A percentile compares a stretch with the other conserved stretches of the same genome.
Evolutionary conservation across 306 rosid species (phyloP).

Genomic region (Cucurbita moschata): DNA sequence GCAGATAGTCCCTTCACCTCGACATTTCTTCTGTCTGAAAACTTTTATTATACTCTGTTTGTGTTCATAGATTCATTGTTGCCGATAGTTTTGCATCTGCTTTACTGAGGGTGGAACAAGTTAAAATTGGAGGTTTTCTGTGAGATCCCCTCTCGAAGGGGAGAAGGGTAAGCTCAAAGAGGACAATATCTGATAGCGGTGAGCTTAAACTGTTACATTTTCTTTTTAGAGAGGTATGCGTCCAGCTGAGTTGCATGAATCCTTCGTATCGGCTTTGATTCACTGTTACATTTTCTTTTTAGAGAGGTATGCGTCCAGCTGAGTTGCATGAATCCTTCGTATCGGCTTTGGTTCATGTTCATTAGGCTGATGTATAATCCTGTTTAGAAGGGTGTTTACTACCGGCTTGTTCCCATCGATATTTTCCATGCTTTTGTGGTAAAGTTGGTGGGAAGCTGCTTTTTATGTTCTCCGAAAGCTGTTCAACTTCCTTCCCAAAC

Average conservation of each 20-base stretch:
- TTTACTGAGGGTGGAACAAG: neutral
- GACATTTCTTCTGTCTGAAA: neutral
- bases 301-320: too few relatives aligned
- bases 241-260: neutral
- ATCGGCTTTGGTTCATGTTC: neutral
- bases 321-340: neutral
- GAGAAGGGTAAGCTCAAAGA: too few relatives aligned
- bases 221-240: too few relatives aligned
- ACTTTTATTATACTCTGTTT: neutral
- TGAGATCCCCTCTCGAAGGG: too few relatives aligned
- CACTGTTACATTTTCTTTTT: too few relatives aligned
- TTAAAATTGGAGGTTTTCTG: neutral
- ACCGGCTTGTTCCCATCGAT: neutral
- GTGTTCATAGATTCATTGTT: neutral
- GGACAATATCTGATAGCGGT: too few relatives aligned
- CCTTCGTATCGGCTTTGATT: neutral
- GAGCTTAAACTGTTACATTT: too few relatives aligned
- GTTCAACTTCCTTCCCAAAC: slow-evolving; percentile 1
- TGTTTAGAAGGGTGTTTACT: neutral
- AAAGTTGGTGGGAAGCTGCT: neutral
- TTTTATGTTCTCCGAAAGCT: neutral
- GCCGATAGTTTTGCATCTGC: neutral
- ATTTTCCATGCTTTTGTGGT: neutral
- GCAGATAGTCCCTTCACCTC: neutral
- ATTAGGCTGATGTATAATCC: neutral